Evolutionary conservation across 2,329 filamentous ascomycete species (phyloP), one percentile per base, ranked within the genome.

Genomic region (Botrytis medusae): DNA sequence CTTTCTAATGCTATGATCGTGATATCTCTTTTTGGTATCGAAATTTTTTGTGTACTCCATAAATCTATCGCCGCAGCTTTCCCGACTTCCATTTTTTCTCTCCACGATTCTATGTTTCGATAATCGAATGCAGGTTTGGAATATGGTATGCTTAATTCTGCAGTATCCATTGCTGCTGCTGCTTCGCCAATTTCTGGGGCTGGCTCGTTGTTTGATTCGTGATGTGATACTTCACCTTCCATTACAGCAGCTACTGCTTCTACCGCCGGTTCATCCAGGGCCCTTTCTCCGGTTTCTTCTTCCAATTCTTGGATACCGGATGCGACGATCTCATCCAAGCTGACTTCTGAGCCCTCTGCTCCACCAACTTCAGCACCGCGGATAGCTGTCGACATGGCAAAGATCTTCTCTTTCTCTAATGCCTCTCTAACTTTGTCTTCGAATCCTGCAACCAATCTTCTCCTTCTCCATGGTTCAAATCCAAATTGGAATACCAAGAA

Each of bases 391-490:
- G 76, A 48, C 71, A 72, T 59, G 32, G 40, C 25, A 8, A 72
- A 22, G 7, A 14, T 57, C 54, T 78, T 79, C 71, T 77, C 79
- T 63, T 78, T 77, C 71, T 80, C 92, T 70, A 93, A 81, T 2
- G 90, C 90, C 77, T 88, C 87, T 75, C 87, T 86, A 73, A 94
- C 91, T 82, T 94, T 91, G 78, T 93, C 92, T 77, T 94, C 92
- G 78, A 96, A 93, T 37, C 92, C 95, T 77, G 87, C 89, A 73
- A 98, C 93, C 75, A 99, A 88, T 78, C 94, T 87, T 80, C 86
- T 87, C 78, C 96, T 86, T 78, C 94, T 90, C 94, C 95, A 98
- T 6, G 96, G 96, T 86, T 99, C 95, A 75, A 97, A 91, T 32
- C 96, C 90, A 78, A 97, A 91, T 83, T 98, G 91, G 78, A 97